phyloP scores from a whole-genome alignment of 768 basidiomycete genomes.

The Suillus ampliporus region DNA sequence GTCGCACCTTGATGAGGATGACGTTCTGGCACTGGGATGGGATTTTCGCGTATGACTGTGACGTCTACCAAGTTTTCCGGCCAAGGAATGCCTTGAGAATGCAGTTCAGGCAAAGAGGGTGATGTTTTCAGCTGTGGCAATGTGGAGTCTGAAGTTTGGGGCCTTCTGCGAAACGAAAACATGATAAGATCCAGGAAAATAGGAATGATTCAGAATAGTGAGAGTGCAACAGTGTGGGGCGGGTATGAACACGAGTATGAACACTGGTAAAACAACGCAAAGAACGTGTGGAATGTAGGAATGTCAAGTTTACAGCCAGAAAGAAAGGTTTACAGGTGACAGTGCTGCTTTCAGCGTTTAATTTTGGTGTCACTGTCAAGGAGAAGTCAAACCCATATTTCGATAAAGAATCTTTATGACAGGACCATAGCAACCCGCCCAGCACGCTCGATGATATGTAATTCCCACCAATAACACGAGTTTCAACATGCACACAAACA shows the following conservation, averaged over 20 bases:
- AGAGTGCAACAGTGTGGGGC: conserved; percentile 13
- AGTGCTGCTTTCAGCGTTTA: background rate
- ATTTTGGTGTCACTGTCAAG: conserved; percentile 30
- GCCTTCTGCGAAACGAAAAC: conserved; percentile 77
- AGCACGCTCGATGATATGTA: no score
- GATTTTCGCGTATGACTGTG: conserved; percentile 60
- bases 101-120: conserved; percentile 81
- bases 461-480: background rate
- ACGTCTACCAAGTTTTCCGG: conserved; percentile 83
- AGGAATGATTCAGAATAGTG: conserved; percentile 27
- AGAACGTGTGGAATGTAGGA: conserved; percentile 21
- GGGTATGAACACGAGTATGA: no score
- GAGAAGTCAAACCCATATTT: conserved; percentile 8
- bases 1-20: conserved; percentile 66
- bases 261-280: conserved; percentile 31
- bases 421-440: background rate
- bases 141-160: conserved; percentile 52
- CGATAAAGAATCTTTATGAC: conserved; percentile 3
- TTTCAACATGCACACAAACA: background rate
- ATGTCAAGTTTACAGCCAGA: conserved; percentile 16
- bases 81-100: conserved; percentile 80
- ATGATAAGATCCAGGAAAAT: conserved; percentile 46
- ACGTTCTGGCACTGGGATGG: conserved; percentile 38
- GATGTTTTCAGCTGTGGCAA: conserved; percentile 65
- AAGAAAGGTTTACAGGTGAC: conserved; percentile 20